Evolutionary conservation across 2,329 filamentous ascomycete species (phyloP), one percentile per base, ranked within the genome.

Genomic region (Aureobasidium musti): DNA sequence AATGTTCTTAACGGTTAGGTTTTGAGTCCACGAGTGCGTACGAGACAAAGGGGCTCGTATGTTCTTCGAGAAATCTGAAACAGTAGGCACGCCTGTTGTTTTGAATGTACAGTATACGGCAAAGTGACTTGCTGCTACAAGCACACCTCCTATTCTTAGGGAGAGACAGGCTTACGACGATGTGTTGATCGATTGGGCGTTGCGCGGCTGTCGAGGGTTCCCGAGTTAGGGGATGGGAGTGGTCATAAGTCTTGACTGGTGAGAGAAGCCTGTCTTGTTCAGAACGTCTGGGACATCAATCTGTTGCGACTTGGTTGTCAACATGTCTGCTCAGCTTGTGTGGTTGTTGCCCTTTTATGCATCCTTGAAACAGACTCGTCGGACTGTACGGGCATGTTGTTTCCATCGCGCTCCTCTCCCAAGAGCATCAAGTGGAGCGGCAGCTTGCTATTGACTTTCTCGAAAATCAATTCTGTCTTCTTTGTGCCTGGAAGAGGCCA

Each of bases 101-200:
- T 30, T 28, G 47, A 7, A 10, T 33, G 17, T 30, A 49, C 8
- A 28, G 17, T 30, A 49, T 17, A 28, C 14, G 45, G 45, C 45
- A 28, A 49, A 19, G 26, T 53, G 35, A 14, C 26, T 35, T 35
- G 3, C 49, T n/a, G 8, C n/a, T 26, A 30, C 8, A 28, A 50
- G 47, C 26, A 50, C 26, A 50, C 26, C 50, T 53, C 50, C 50
- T 53, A 23, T 53, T 23, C 19, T 49, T 21, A 35, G 30, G 50
- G 49, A 13, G 17, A 35, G 30, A 35, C 11, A n/a, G 21, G 50
- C 50, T 53, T 53, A 35, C 50, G 50, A 53, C 30, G 50, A 53
- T 53, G 19, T 33, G 50, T 47, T 33, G 50, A 53, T 53, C 50
- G 50, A 53, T 53, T 53, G 50, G n/a, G 50, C n/a, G 50, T 53